phyloP scores from a whole-genome alignment of 176 grass and related monocot species.

The Hsuehochloa calcarea region DNA sequence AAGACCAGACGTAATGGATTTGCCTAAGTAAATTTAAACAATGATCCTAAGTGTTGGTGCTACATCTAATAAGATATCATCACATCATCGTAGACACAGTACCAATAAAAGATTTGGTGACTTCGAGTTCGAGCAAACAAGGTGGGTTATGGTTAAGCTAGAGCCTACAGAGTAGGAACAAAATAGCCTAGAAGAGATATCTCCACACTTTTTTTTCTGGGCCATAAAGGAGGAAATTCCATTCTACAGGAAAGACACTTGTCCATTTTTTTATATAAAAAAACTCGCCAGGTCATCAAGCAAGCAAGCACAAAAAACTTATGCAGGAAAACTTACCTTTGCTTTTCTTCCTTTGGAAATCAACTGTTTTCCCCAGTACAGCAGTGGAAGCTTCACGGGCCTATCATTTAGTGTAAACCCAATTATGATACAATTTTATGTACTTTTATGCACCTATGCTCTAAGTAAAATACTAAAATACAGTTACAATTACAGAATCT shows the following conservation, averaged over 20 bases:
- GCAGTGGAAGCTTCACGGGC: conserved; percentile 72
- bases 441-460: background rate
- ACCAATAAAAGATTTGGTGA: conserved; percentile 27
- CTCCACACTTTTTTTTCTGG: conserved; percentile 6
- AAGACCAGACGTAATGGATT: background rate
- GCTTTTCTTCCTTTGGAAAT: conserved; percentile 95
- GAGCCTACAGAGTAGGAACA: background rate
- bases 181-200: conserved; percentile 15
- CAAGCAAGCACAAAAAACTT: conserved; percentile 7
- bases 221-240: background rate
- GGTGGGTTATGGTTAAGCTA: background rate
- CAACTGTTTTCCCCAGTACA: conserved; percentile 85
- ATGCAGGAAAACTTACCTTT: conserved; percentile 54
- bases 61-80: conserved; percentile 6
- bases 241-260: background rate
- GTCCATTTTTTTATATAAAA: background rate
- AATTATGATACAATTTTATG: conserved; percentile 29
- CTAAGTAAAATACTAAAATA: background rate
- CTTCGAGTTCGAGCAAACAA: conserved; percentile 7
- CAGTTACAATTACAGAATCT: background rate
- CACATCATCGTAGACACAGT: background rate
- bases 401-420: conserved; percentile 43
- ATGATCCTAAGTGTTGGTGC: background rate
- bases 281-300: background rate
- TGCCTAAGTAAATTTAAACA: background rate